Evolutionary conservation across 371 early-diverging fungal genomes (phyloP).

Genomic region (Dinochytrium kinnereticum): DNA sequence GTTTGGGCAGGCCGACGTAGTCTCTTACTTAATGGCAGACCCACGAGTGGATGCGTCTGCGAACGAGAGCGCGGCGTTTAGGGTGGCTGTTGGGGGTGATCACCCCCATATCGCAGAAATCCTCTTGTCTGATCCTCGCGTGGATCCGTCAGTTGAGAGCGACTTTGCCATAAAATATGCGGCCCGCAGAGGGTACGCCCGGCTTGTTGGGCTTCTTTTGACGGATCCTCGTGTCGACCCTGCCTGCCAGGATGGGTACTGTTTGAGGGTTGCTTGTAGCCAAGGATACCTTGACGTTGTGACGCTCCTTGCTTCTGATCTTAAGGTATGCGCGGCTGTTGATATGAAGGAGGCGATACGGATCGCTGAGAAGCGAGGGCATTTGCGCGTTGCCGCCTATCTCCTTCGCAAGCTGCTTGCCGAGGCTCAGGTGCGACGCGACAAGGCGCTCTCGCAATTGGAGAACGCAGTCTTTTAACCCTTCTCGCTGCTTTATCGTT

Average conservation of each 20-base stretch:
- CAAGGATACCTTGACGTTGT: constrained; percentile 24
- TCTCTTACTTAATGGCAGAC: constrained; percentile 8
- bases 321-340: constrained; percentile 16
- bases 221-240: constrained; percentile 22
- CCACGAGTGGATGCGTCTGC: neutral
- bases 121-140: neutral
- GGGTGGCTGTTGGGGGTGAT: neutral
- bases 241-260: constrained; percentile 8
- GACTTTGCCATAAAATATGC: constrained; percentile 25
- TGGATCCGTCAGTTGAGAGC: constrained; percentile 22
- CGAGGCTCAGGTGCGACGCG: too few relatives aligned
- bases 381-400: neutral
- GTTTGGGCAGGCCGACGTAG: constrained; percentile 1
- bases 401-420: neutral
- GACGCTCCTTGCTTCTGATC: neutral
- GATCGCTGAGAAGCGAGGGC: neutral
- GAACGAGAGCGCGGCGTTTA: neutral
- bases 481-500: too few relatives aligned
- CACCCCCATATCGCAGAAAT: neutral
- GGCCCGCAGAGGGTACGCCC: neutral
- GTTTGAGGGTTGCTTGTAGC: constrained; percentile 20
- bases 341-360: constrained; percentile 12
- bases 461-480: too few relatives aligned
- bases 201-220: neutral
- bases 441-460: too few relatives aligned